Conservation (phyloP, 2,329 filamentous ascomycete genomes). For the Fusarium anguioides region DNA sequence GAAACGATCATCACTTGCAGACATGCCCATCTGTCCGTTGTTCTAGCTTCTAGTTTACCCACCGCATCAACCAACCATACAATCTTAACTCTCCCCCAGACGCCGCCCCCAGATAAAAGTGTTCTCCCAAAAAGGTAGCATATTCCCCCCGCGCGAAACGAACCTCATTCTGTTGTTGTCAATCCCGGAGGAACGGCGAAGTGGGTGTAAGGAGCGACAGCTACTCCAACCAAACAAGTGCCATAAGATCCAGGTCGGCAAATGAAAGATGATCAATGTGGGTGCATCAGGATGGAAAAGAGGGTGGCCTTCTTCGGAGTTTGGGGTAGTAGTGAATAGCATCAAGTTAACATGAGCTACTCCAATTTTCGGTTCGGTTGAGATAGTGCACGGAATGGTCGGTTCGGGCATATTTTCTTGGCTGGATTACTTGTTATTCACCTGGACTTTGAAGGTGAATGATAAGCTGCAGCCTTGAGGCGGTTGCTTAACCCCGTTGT, state of each 20-base stretch:
- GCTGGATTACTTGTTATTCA: not conserved
- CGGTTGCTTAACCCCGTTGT: slow-evolving; percentile 16
- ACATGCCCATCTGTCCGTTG: slow-evolving; percentile 35
- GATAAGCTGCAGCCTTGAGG: not conserved
- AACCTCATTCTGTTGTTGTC: slow-evolving; percentile 13
- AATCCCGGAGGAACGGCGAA: slow-evolving; percentile 40
- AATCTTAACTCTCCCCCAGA: slow-evolving; percentile 27
- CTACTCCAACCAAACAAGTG: slow-evolving; percentile 12
- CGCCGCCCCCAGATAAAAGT: slow-evolving; percentile 23
- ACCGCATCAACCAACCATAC: slow-evolving; percentile 37
- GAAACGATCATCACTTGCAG: slow-evolving; percentile 16
- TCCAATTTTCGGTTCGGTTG: slow-evolving; percentile 29
- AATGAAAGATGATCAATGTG: slow-evolving; percentile 9
- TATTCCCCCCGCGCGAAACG: slow-evolving; percentile 27
- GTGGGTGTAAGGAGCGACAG: slow-evolving; percentile 4
- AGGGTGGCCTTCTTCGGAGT: slow-evolving; percentile 7
- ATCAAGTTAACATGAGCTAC: slow-evolving; percentile 12
- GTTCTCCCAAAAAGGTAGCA: slow-evolving; percentile 34
- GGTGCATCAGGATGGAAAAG: slow-evolving; percentile 17
- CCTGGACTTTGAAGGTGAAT: not conserved
- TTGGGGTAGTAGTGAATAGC: slow-evolving; percentile 20
- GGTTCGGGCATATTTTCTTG: slow-evolving; percentile 9
- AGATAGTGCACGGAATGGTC: not conserved
- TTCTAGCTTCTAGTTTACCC: slow-evolving; percentile 33
- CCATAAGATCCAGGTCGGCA: slow-evolving; percentile 14